phyloP scores from a whole-genome alignment of 2,329 filamentous ascomycete genomes.

The Neonectria hederae region DNA sequence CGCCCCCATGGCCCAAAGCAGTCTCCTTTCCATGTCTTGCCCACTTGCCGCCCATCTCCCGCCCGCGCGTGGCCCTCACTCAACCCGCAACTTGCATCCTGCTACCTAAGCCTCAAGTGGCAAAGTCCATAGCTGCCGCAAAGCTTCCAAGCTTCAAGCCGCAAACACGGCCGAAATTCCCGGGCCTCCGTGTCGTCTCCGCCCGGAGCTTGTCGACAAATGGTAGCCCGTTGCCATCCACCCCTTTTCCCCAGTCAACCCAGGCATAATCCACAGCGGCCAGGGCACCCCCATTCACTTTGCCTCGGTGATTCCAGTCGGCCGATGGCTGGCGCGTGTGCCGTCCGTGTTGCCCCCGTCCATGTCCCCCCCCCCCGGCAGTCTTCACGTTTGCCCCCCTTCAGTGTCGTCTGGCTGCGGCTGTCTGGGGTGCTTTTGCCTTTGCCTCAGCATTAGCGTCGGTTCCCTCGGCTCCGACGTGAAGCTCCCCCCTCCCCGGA shows the following conservation, averaged over 20 bases:
- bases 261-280: not conserved
- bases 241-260: conserved; percentile 14
- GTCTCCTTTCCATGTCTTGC: conserved; percentile 1
- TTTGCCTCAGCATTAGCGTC: conserved; percentile 23
- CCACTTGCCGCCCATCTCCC: conserved; percentile 12
- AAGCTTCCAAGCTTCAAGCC: not conserved
- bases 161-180: conserved; percentile 17
- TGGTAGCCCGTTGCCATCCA: not conserved
- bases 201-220: conserved; percentile 3
- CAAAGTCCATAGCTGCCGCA: not conserved
- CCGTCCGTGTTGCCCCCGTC: not conserved
- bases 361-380: not conserved
- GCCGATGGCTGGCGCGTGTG: conserved; percentile 27
- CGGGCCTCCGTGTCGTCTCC: conserved; percentile 4
- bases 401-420: not conserved
- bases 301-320: conserved; percentile 31
- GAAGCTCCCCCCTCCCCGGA: not conserved
- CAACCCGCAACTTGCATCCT: not conserved
- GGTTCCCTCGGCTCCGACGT: conserved; percentile 39
- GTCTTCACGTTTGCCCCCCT: not conserved
- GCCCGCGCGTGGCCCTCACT: not conserved
- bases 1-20: conserved; percentile 1
- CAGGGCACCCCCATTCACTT: not conserved
- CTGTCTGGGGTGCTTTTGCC: conserved; percentile 19
- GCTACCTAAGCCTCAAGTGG: not conserved